Evolutionary conservation across 1,139 yeast genomes (phyloP), one percentile per base, ranked within the genome.

Genomic region (Magnusiomyces suaveolens): DNA sequence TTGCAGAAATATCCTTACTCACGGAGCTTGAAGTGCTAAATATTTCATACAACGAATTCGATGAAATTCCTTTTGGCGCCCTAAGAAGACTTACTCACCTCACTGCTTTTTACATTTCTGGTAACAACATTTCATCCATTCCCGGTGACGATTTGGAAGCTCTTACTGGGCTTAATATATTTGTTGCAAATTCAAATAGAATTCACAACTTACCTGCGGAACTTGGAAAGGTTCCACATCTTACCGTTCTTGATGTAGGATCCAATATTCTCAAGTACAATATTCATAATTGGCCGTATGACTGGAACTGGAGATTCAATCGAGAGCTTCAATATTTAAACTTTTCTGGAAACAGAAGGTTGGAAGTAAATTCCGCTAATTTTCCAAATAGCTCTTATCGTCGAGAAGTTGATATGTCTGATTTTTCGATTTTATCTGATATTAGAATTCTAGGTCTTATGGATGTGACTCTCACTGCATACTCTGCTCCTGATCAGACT

Each of bases 231-330:
- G 75, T 89, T 55, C 66, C 72, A 0, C 78, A 80, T 39, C 72
- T 94, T 62, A 79, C 78, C 44, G 84, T 83, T 20, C 76, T 94
- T 48, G 99, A 94, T 71, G 94, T 88, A 20, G 96, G 97, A 1
- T 87, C 95, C 2, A 94, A 94, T 67, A 86, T 83, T 60, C 74
- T 94, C 67, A 86, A 90, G 64, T 92, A 92, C 69, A 92, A 94
- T 63, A 88, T 92, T 56, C 85, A 94, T 16, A 92, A 92, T 67
- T 87, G 90, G 81, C 95, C 95, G 6, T 90, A 88, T 66, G 98
- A 92, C 68, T 92, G 97, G 97, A 92, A 88, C 69, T 94, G 98
- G 98, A 84, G 86, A 64, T 83, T 83, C 75, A 94, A 92, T 66
- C 74, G 78, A 55, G 82, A 83, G 50, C 75, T 94, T 67, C 81